Percentiles rank a stretch among this genome's conserved stretches.
phyloP scores from a whole-genome alignment of 176 grass and related monocot genomes.

The Alopecurus myosuroides region DNA sequence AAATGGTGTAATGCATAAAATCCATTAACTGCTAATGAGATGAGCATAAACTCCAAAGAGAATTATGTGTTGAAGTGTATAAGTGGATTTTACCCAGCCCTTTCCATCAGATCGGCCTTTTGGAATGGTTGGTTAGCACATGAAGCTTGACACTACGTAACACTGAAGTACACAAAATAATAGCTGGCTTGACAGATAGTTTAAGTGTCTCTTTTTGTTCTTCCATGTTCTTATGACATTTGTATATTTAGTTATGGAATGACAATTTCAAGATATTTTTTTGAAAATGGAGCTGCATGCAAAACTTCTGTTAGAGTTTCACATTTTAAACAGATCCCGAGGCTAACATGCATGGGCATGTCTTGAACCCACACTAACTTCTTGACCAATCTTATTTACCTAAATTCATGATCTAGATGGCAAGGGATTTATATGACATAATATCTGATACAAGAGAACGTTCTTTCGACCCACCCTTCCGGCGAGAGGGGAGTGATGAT shows the following conservation, averaged over 20 bases:
- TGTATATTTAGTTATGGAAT: not conserved
- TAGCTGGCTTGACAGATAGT: not conserved
- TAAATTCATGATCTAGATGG: constrained; percentile 65
- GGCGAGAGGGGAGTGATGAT: constrained; percentile 34
- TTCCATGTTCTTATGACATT: not conserved
- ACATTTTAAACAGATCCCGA: not conserved
- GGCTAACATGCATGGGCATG: not conserved
- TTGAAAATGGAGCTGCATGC: not conserved
- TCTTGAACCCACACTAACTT: not conserved
- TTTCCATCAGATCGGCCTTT: no score
- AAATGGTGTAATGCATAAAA: not conserved
- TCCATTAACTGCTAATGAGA: not conserved
- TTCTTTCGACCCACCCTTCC: constrained; percentile 28
- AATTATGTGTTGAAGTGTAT: no score
- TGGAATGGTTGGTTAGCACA: no score
- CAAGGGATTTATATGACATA: constrained; percentile 47
- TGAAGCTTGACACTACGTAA: no score
- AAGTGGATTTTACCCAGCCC: no score
- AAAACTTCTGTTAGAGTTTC: not conserved
- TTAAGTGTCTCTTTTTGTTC: not conserved
- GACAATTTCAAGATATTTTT: not conserved
- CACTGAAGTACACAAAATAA: not conserved
- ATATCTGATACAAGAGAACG: constrained; percentile 28
- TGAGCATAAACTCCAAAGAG: constrained; percentile 15
- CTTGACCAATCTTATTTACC: not conserved